Percentiles rank a stretch among this genome's conserved stretches.
Conservation (phyloP, 2,329 filamentous ascomycete genomes). For the Drechmeria coniospora region DNA sequence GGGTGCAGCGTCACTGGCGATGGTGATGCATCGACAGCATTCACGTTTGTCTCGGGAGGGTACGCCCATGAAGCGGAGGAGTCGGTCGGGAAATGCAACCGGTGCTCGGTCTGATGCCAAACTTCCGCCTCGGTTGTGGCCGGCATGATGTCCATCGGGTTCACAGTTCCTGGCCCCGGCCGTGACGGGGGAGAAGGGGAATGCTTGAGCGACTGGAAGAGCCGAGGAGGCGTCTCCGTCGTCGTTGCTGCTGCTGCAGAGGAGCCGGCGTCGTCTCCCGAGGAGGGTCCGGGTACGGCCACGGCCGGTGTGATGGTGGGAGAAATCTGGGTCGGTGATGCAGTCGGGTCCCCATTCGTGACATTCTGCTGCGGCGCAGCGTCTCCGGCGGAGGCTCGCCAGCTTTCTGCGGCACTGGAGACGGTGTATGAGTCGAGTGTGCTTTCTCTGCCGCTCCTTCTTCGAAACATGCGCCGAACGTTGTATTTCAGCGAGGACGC, state of each 20-base stretch:
- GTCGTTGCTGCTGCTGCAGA: conserved; percentile 1
- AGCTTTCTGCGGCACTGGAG: background rate
- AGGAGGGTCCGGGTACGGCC: conserved; percentile 5
- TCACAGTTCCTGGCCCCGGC: conserved; percentile 31
- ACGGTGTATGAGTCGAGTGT: conserved; percentile 11
- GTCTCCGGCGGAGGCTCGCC: conserved; percentile 1
- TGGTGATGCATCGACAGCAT: too few relatives aligned
- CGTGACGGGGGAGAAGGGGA: conserved; percentile 16
- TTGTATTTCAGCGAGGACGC: conserved; percentile 20
- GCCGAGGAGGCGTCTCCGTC: too few relatives aligned
- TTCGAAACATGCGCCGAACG: conserved; percentile 19
- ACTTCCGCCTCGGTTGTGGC: conserved; percentile 21
- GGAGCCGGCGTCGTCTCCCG: conserved; percentile 4
- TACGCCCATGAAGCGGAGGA: background rate
- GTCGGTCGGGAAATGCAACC: conserved; percentile 12
- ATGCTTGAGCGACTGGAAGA: conserved; percentile 7
- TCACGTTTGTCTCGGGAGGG: background rate
- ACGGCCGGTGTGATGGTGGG: conserved; percentile 3
- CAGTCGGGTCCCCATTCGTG: conserved; percentile 8
- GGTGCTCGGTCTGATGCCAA: conserved; percentile 21
- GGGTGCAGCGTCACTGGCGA: too few relatives aligned
- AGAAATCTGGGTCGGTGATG: conserved; percentile 16
- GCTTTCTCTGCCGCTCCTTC: conserved; percentile 17
- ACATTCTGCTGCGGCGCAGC: conserved; percentile 2
- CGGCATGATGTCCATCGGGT: conserved; percentile 39